Evolutionary conservation across 768 basidiomycete species (phyloP), one percentile per base, ranked within the genome.

Genomic region (Podaxis carcinomalis): DNA sequence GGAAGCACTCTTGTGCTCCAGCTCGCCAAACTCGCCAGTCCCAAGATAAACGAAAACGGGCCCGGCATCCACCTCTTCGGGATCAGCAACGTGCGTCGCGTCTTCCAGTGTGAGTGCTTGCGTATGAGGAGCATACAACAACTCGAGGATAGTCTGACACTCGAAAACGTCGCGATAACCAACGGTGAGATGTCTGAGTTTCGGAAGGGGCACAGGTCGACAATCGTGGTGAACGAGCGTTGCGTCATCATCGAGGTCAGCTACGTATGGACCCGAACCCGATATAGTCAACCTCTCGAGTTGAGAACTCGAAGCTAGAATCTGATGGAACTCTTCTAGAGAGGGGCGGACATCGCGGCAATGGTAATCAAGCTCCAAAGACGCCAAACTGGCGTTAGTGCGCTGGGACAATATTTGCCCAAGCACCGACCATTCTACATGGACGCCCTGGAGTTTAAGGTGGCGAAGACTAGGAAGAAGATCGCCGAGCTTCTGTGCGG

Each of bases 381-480:
- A 73, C 14, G 62, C 64, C 51, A 75, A 62, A 2, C 66, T 67
- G 4, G 56, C 63, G 9, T 55, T 55, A 25, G 57, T 59, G 27
- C 42, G 51, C 10, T 67, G 69, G 40, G 63, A 59, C 11, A 78
- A 67, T n/a, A 75, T 67, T 52, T 64, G 53, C 35, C 76, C 73
- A 44, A 83, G 78, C 23, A 75, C 68, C 1, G 69, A 54, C 85
- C 83, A 87, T 44, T 83, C 74, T 35, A 81, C 74, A 67, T 86
- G 85, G 3, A 88, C 83, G 21, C 86, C 86, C 57, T 77, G 74
- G 11, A 87, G 80, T 1, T 72, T 73, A 21, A 87, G 75, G 40
- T 77, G 70, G n/a, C 73, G 75, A 16, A 88, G 72, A 23, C 70
- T 68, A n/a, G 85, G 80, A 9, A 80, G 72, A 37, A 76, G 67